Percentiles rank a stretch among this genome's conserved stretches.
phyloP scores from a whole-genome alignment of 1,284 basidiomycete species.

The Polyporus tsugae region DNA sequence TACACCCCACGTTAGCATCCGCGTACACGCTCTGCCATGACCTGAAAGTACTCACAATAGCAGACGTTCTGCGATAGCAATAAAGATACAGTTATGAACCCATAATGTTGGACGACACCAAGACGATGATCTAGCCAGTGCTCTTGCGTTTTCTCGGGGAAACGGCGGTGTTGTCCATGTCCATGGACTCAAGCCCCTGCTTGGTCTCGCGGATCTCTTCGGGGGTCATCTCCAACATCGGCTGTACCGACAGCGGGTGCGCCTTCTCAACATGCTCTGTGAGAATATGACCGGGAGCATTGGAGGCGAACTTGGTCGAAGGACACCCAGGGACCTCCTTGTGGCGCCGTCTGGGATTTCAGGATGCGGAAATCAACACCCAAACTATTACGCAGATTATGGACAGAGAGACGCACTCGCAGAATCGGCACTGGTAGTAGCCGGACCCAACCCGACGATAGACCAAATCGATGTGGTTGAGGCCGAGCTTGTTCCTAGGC shows the following conservation, averaged over 20 bases:
- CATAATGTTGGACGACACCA: not conserved
- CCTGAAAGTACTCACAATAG: not conserved
- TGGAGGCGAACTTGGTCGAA: conserved; percentile 10
- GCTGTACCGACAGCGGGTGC: conserved; percentile 31
- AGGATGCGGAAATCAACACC: not conserved
- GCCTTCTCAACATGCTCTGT: conserved; percentile 31
- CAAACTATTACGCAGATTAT: not conserved
- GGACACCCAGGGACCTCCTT: conserved; percentile 4
- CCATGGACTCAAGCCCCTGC: not conserved
- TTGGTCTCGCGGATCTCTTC: conserved; percentile 26
- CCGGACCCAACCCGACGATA: conserved; percentile 26
- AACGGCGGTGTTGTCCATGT: not conserved
- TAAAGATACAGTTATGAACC: not conserved
- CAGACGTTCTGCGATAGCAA: not conserved
- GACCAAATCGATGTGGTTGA: conserved; percentile 34
- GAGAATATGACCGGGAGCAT: conserved; percentile 23
- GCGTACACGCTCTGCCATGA: not conserved
- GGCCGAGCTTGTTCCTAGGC: conserved; percentile 25
- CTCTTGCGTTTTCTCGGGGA: not conserved
- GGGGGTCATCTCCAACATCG: conserved; percentile 27
- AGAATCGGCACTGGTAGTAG: conserved; percentile 34
- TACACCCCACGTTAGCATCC: not conserved
- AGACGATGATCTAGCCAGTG: not conserved
- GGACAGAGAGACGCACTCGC: conserved; percentile 29
- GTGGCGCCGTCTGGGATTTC: conserved; percentile 6